A percentile compares a stretch with the other conserved stretches of the same genome.
Evolutionary conservation across 352 stramenopile genomes (phyloP).

Genomic region (Phytopythium vexans): DNA sequence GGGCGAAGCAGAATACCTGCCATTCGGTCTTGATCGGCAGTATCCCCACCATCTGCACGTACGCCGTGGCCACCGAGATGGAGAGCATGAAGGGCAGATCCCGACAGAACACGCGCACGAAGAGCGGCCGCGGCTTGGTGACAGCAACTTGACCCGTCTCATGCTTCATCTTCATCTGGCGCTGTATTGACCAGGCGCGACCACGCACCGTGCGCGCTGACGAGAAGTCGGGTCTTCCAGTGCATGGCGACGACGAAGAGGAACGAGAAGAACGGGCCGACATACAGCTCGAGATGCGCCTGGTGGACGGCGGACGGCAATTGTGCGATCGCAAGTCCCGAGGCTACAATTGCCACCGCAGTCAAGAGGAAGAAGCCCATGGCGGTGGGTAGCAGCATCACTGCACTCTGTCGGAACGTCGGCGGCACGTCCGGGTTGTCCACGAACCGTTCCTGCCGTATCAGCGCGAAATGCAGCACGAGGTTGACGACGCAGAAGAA

Average conservation of each 20-base stretch:
- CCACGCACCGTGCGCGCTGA: slow-evolving; percentile 13
- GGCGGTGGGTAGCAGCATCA: slow-evolving; percentile 9
- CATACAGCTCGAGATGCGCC: neutral
- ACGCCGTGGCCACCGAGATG: slow-evolving; percentile 10
- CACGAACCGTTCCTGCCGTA: slow-evolving; percentile 12
- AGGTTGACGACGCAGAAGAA: slow-evolving; percentile 20
- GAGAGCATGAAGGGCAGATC: slow-evolving; percentile 18
- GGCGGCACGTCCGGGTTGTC: neutral
- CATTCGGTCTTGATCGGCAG: slow-evolving; percentile 14
- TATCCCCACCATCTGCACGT: slow-evolving; percentile 18
- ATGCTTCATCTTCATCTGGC: neutral
- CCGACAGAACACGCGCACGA: slow-evolving; percentile 15
- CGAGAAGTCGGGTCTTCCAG: slow-evolving; percentile 16
- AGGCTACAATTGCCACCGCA: neutral
- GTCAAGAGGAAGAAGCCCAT: slow-evolving; percentile 6
- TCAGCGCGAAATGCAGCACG: slow-evolving; percentile 12
- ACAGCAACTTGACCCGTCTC: neutral
- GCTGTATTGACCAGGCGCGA: neutral
- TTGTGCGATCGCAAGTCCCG: slow-evolving; percentile 4
- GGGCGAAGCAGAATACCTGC: slow-evolving; percentile 15
- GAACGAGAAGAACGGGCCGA: neutral
- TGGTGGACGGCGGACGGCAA: slow-evolving; percentile 3
- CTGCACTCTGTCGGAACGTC: slow-evolving; percentile 2
- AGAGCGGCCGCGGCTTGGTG: slow-evolving; percentile 5
- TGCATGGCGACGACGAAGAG: slow-evolving; percentile 14